Conservation (phyloP, 2,329 filamentous ascomycete genomes). For the Aciculosporium take region DNA sequence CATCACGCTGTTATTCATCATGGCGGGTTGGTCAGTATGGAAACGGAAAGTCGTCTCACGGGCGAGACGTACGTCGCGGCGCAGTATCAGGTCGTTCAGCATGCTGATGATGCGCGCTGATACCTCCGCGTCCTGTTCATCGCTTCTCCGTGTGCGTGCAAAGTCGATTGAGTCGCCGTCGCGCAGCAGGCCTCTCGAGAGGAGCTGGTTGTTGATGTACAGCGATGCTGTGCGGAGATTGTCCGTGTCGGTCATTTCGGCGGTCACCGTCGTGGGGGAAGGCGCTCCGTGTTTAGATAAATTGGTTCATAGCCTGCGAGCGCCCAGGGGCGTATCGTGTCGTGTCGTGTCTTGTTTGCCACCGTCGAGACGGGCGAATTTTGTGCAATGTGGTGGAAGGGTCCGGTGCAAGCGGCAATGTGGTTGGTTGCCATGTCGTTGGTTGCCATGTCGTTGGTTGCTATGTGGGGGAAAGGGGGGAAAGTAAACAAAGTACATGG, state of each 20-base stretch:
- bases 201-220: conserved; percentile 59
- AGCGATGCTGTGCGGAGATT: conserved; percentile 53
- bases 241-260: conserved; percentile 40
- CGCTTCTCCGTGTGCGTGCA: conserved; percentile 50
- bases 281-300: background rate
- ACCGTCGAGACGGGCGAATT: conserved; percentile 1
- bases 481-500: conserved; percentile 24
- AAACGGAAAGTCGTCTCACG: background rate
- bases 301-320: background rate
- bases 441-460: conserved; percentile 19
- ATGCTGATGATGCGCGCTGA: conserved; percentile 85
- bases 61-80: conserved; percentile 55
- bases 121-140: conserved; percentile 41
- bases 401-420: conserved; percentile 7
- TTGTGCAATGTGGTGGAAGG: conserved; percentile 1
- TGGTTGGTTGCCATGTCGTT: conserved; percentile 21
- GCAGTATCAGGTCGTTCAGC: conserved; percentile 81
- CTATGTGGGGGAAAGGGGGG: conserved; percentile 22
- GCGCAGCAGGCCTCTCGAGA: conserved; percentile 49
- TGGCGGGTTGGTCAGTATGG: conserved; percentile 10
- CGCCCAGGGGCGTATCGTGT: background rate
- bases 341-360: background rate
- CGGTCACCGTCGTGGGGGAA: background rate
- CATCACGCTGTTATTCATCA: conserved; percentile 51
- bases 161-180: conserved; percentile 73